Base-by-base conservation (phyloP, 2,329 filamentous ascomycete genomes). In the Cordyceps tenuipes region DNA sequence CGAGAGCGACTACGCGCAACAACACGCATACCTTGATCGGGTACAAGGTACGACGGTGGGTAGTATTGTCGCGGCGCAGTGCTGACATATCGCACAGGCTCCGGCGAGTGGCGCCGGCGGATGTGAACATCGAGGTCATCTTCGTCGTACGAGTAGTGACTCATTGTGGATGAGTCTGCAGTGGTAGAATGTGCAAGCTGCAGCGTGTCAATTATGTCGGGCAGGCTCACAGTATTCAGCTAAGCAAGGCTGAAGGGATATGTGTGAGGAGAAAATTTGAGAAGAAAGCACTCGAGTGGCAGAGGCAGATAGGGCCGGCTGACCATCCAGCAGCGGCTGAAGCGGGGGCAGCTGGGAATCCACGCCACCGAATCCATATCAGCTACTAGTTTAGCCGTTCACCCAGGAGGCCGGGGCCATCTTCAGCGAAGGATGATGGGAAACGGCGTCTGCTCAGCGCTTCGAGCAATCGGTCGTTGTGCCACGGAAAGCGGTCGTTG, bases 41-140 rank as follows among this genome's bases (percentile, higher is more conserved):
- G 74, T 21, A 73, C 67, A 21, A 80, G 74, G 63, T 73, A 76
- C 60, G 73, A 70, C 34, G 74, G 76, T 36, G 74, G 66, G 63
- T 73, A 75, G 44, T 72, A 73, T 21, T 72, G 72, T 41, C 71
- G 73, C 12, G 71, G 69, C 1, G 72, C 73, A 43, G 72, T 69
- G 39, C 76, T 72, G 39, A 82, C 77, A 65, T 80, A 82, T 61
- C 78, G 75, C 10, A 77, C 72, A 50, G 76, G 70, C 13, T 67
- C 70, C 4, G 74, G 72, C 29, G 76, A 74, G n/a, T 71, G 73
- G 43, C 73, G 74, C 29, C 75, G 76, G 57, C 73, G 73, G 62
- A 82, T 69, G 49, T 72, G 79, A 64, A 84, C 75, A 65, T 84
- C 78, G 55, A 82, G 66, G 51, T 85, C 82, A 34, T 83, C 81